These are phyloP conservation scores for Clavispora santaluciae DNA, from an alignment of 805 yeast genomes.

Conservation along the genomic window DNA sequence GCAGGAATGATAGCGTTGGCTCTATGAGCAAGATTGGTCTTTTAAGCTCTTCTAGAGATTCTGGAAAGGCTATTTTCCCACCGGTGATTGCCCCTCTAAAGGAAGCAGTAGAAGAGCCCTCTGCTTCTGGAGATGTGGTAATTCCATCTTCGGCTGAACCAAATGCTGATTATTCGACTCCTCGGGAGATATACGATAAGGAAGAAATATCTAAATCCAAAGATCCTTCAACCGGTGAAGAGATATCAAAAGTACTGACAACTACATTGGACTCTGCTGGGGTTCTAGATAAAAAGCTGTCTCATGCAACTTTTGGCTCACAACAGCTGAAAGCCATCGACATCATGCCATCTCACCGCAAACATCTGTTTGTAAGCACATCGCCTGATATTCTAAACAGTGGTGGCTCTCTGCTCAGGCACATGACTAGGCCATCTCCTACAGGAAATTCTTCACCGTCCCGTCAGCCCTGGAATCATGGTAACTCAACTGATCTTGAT, in stretches of 20 bases:
- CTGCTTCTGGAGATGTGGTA: too few species aligned
- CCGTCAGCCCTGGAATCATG: conserved; percentile 1
- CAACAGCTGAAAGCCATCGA: neutral
- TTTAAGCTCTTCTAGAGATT: conserved; percentile 12
- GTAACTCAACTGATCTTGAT: conserved; percentile 24
- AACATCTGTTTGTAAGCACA: neutral
- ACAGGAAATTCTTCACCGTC: neutral
- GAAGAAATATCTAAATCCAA: too few species aligned
- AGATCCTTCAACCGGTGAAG: neutral
- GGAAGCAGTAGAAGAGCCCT: too few species aligned
- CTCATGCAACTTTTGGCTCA: neutral
- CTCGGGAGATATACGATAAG: too few species aligned
- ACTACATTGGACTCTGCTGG: neutral
- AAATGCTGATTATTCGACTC: too few species aligned
- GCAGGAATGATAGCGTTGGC: conserved; percentile 8
- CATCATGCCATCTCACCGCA: neutral
- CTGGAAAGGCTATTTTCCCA: too few species aligned
- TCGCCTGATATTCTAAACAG: neutral
- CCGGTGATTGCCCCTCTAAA: too few species aligned
- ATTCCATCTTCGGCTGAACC: too few species aligned
- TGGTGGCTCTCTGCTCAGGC: neutral
- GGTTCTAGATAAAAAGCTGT: neutral
- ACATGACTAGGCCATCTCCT: neutral
- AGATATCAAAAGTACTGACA: neutral
- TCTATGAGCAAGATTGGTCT: conserved; percentile 9